phyloP scores from a whole-genome alignment of 164 flowering plant genomes.

The Chimonanthus salicifolius region DNA sequence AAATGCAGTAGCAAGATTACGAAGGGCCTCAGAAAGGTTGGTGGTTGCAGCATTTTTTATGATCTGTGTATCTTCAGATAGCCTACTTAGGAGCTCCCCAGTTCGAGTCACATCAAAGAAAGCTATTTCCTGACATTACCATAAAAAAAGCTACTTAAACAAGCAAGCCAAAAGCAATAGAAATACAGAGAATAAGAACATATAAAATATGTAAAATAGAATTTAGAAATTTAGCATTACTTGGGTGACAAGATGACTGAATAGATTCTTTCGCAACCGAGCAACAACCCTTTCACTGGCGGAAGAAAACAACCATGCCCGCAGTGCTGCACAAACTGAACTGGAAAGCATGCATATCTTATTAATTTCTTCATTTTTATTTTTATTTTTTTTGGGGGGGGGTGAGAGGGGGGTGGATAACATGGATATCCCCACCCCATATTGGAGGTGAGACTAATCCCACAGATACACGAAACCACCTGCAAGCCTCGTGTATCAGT shows the following conservation, averaged over 20 bases:
- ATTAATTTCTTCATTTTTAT: neutral
- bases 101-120: conserved; percentile 94
- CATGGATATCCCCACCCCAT: no score
- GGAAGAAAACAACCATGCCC: conserved; percentile 91
- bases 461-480: no score
- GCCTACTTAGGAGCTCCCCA: conserved; percentile 92
- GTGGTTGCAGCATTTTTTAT: conserved; percentile 97
- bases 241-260: conserved; percentile 78
- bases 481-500: no score
- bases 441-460: no score
- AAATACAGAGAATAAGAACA: neutral
- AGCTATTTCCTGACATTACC: conserved; percentile 56
- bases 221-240: conserved; percentile 24
- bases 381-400: no score
- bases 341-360: conserved; percentile 31
- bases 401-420: no score
- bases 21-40: conserved; percentile 87
- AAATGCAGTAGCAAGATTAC: conserved; percentile 66
- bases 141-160: conserved; percentile 9
- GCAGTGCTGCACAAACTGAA: conserved; percentile 69
- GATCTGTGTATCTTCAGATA: conserved; percentile 96
- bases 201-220: neutral
- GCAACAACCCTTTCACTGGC: conserved; percentile 99
- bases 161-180: no score
- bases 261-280: conserved; percentile 70